Evolutionary conservation across 805 yeast species (phyloP), one percentile per base, ranked within the genome.

Genomic region (Lipomyces orientalis): DNA sequence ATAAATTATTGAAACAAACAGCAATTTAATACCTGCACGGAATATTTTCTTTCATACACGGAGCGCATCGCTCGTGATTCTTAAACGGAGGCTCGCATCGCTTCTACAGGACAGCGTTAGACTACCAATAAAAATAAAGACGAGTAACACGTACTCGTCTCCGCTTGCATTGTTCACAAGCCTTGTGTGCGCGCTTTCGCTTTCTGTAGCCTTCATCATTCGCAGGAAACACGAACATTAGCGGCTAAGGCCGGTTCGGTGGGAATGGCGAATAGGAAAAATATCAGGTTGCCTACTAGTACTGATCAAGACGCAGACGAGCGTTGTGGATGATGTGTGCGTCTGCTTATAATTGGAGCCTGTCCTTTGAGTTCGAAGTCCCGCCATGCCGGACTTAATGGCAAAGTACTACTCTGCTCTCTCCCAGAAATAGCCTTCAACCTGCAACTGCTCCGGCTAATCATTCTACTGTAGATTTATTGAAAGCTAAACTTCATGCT

Each of bases 171-270:
- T 76, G 80, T 60, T 76, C 77, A 69, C 83, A 81, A 57, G 83
- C 82, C 70, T 78, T 76, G 74, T 79, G 81, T 2, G 81, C 81
- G 10, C 83, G 74, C 65, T 81, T 81, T n/a, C 83, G 79, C 35
- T 76, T 76, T 58, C 83, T 77, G 71, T 79, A 81, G 67, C 75
- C 79, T 22, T 74, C 77, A 70, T 81, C 77, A 73, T 81, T 81
- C 31, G 83, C 83, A 3, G 83, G 83, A 62, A 81, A 81, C 62
- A 81, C 84, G 71, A 77, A 76, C 81, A 80, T 80, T 51, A 61
- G 37, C 55, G n/a, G 55, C 55, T 22, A 52, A 16, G n/a, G 55
- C 55, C 55, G 16, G 55, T 52, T 31, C 55, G 29, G 55, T 52
- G 55, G 34, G 14, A 52, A 10, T 6, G n/a, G 9, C n/a, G 10